phyloP scores from a whole-genome alignment of 2,329 filamentous ascomycete species.

The Exophiala aquamarina region DNA sequence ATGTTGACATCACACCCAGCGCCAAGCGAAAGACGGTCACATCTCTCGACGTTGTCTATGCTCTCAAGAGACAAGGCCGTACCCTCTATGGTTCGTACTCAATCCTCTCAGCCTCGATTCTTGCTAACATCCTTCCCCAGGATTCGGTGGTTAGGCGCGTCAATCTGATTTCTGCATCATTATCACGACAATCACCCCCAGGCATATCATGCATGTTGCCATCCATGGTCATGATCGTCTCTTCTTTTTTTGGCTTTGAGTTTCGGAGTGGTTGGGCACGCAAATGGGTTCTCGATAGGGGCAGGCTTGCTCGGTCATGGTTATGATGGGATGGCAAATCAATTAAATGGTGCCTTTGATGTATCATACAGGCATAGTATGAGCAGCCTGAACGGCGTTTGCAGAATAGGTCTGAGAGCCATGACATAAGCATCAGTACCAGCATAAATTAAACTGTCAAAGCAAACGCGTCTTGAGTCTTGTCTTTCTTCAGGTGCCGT shows the following conservation, averaged over 20 bases:
- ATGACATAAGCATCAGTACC: constrained; percentile 19
- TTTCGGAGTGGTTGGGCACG: constrained; percentile 25
- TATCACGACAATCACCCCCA: constrained; percentile 16
- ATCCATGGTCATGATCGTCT: constrained; percentile 14
- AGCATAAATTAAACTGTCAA: constrained; percentile 23
- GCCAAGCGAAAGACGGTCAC: constrained; percentile 52
- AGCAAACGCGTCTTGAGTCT: constrained; percentile 5
- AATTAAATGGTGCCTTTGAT: constrained; percentile 22
- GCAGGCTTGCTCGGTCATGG: constrained; percentile 25
- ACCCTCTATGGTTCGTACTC: constrained; percentile 71
- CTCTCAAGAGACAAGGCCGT: constrained; percentile 64
- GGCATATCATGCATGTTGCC: constrained; percentile 14
- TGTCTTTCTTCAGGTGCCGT: background rate
- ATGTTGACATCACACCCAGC: constrained; percentile 77
- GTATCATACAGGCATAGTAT: constrained; percentile 26
- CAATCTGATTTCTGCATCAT: constrained; percentile 1
- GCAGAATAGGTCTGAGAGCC: constrained; percentile 20
- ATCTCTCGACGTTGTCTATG: constrained; percentile 63
- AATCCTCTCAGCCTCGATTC: background rate
- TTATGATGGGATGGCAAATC: constrained; percentile 27
- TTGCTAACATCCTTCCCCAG: constrained; percentile 13
- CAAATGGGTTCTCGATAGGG: constrained; percentile 25
- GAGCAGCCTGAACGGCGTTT: constrained; percentile 24
- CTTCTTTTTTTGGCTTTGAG: constrained; percentile 22
- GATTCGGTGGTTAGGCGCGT: constrained; percentile 69